phyloP scores from a whole-genome alignment of 208 protist species.

The Trypanosoma conorhini region DNA sequence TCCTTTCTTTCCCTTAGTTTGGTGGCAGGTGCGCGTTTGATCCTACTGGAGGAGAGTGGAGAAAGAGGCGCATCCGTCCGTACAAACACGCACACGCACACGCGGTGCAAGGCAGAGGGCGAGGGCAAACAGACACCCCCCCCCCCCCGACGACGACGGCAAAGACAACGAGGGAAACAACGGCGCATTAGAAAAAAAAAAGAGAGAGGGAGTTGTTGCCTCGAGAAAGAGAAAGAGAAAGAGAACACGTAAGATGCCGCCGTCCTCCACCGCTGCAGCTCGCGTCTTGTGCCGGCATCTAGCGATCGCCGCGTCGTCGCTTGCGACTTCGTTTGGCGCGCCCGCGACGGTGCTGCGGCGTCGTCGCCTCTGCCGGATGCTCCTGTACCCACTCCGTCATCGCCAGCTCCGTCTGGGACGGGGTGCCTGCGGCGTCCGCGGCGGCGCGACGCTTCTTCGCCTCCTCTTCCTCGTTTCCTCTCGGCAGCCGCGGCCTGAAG shows the following conservation, averaged over 20 bases:
- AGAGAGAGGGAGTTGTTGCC: not conserved
- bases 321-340: not conserved
- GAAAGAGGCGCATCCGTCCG: too few relatives aligned
- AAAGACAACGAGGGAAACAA: not conserved
- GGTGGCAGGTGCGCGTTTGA: too few relatives aligned
- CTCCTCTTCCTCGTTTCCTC: not conserved
- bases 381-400: conserved; percentile 12
- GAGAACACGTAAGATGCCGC: too few relatives aligned
- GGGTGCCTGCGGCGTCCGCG: not conserved
- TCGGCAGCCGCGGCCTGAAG: not conserved
- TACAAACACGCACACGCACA: too few relatives aligned
- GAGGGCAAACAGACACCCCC: too few relatives aligned
- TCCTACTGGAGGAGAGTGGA: too few relatives aligned
- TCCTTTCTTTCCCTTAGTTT: not conserved
- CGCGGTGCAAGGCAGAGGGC: too few relatives aligned
- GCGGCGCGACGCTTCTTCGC: not conserved
- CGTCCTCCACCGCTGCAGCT: not conserved
- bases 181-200: conserved; percentile 9
- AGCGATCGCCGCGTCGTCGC: not conserved
- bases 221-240: not conserved
- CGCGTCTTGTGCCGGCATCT: not conserved
- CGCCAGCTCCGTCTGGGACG: not conserved
- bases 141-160: not conserved
- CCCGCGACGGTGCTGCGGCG: not conserved
- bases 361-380: not conserved